Evolutionary conservation across 768 basidiomycete species (phyloP).

Genomic region (Clavaria fumosa): DNA sequence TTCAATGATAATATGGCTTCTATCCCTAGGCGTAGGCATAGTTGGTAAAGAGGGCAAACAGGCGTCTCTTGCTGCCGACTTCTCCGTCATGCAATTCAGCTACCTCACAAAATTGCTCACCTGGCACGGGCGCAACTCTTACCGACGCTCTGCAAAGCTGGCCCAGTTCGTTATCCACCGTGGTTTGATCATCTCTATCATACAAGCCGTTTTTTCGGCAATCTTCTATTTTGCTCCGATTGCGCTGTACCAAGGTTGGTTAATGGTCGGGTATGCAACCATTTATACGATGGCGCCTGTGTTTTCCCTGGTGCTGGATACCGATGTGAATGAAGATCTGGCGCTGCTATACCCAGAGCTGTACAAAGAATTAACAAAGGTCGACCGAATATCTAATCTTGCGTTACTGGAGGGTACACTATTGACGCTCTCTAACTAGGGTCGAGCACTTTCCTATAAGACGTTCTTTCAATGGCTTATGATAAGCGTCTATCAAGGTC

Average conservation of each 20-base stretch:
- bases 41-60: conserved; percentile 99
- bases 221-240: conserved; percentile 94
- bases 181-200: conserved; percentile 91
- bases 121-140: conserved; percentile 98
- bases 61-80: conserved; percentile 97
- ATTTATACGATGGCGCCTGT: conserved; percentile 98
- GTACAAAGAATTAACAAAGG: conserved; percentile 97
- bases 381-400: conserved; percentile 16
- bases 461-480: conserved; percentile 98
- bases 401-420: neutral
- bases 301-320: conserved; percentile 91
- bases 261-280: conserved; percentile 94
- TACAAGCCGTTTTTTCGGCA: conserved; percentile 92
- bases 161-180: conserved; percentile 98
- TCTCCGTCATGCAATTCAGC: conserved; percentile 95
- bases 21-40: conserved; percentile 69
- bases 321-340: conserved; percentile 90
- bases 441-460: conserved; percentile 88
- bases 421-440: conserved; percentile 30
- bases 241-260: conserved; percentile 94
- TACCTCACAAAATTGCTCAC: conserved; percentile 88
- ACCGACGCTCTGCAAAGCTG: conserved; percentile 93
- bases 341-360: conserved; percentile 93
- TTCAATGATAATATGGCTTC: neutral
- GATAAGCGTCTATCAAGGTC: conserved; percentile 96